Base-by-base conservation (phyloP, 768 basidiomycete genomes). In the Tylopilus cervinicoccineus region DNA sequence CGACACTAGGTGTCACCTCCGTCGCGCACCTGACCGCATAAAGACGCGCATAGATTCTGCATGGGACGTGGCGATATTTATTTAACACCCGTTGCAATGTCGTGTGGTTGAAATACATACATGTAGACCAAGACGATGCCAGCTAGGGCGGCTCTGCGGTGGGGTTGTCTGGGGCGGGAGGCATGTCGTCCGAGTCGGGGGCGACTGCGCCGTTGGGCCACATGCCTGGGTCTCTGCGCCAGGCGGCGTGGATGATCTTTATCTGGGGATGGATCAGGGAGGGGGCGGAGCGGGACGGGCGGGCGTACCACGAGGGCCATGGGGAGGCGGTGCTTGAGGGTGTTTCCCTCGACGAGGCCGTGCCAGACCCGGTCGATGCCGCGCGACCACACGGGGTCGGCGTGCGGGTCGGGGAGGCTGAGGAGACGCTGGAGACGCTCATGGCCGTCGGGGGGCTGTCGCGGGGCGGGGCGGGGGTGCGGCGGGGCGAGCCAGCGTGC, bases 1-100 rank as follows among this genome's bases (percentile, higher is more conserved):
- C 52, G 48, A 40, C 32, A 23, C 56, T 29, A 90, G 88, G 88
- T 90, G 38, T 90, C 88, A 5, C 88, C 88, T 41, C 88, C 88
- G 39, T 81, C 86, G 49, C 80, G 88, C 62, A 80, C 82, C 69
- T 85, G 69, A 74, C 20, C 52, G 13, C 34, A 20, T 36, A 5
- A 20, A 36, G 20, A 36, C n/a, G 11, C 5, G 19, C 4, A 13
- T 20, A 24, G 16, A 17, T 43, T 33, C 38, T 51, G 42, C 40
- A 47, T 48, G 42, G 39, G 39, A 50, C 46, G 44, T 61, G 50
- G 43, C 41, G 20, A 44, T 33, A 51, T 23, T 12, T 33, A 51
- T 23, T 12, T 34, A 13, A 40, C 36, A 51, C 48, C 47, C 29
- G 31, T 43, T 43, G 29, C 36, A 44, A 41, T 26, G 13, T 20